These are phyloP conservation scores for Mycena rosella DNA, from an alignment of 768 basidiomycete species.

Conservation along the genomic window DNA sequence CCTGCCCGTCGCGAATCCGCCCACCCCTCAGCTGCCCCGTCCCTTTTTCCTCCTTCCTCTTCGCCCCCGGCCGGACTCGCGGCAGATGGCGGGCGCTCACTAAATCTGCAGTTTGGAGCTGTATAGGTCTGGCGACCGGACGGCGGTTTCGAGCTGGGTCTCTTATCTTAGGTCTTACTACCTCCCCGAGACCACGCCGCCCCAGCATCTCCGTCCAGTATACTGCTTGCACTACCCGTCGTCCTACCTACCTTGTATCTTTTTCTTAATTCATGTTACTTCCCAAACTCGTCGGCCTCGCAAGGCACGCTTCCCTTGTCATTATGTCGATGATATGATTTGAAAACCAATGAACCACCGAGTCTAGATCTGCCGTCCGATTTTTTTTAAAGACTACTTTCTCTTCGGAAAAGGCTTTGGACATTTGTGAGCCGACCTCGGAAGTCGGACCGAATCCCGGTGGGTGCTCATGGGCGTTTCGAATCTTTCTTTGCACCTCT, in stretches of 20 bases:
- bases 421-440: too few relatives aligned
- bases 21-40: not conserved
- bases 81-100: not conserved
- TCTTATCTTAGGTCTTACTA: not conserved
- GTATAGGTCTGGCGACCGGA: not conserved
- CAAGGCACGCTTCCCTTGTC: too few relatives aligned
- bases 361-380: too few relatives aligned
- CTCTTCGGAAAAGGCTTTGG: too few relatives aligned
- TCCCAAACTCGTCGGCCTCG: too few relatives aligned
- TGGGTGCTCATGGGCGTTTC: too few relatives aligned
- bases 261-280: too few relatives aligned
- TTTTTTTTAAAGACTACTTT: too few relatives aligned
- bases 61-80: not conserved
- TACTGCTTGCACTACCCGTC: not conserved
- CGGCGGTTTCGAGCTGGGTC: constrained; percentile 3
- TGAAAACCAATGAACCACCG: too few relatives aligned
- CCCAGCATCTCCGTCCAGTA: constrained; percentile 23
- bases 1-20: not conserved
- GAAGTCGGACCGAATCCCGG: too few relatives aligned
- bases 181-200: constrained; percentile 14
- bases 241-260: not conserved
- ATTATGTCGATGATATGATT: too few relatives aligned
- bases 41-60: not conserved
- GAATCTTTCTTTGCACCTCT: too few relatives aligned
- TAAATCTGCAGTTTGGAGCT: not conserved